Percentiles rank a stretch among this genome's conserved stretches.
phyloP scores from a whole-genome alignment of 768 basidiomycete species.

The Amanita rubescens region DNA sequence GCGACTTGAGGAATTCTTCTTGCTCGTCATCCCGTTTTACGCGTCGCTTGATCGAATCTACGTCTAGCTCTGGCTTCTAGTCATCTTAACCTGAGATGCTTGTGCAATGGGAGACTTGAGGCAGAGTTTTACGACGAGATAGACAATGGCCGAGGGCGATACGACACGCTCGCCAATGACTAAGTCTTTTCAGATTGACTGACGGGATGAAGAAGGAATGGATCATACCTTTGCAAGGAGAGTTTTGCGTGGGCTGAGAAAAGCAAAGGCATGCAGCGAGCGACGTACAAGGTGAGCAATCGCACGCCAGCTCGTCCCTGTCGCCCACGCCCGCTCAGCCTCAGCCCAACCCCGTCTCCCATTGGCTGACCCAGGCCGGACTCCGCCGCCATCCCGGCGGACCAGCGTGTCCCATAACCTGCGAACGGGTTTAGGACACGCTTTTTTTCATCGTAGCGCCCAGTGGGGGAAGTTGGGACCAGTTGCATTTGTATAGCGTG shows the following conservation, averaged over 20 bases:
- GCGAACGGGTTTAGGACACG: too few species aligned
- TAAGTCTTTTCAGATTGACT: slow-evolving; percentile 19
- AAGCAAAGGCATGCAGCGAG: too few species aligned
- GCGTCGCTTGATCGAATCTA: slow-evolving; percentile 40
- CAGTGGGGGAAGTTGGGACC: neutral
- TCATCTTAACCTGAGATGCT: slow-evolving; percentile 7
- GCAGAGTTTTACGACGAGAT: slow-evolving; percentile 78
- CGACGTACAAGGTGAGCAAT: too few species aligned
- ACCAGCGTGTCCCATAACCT: too few species aligned
- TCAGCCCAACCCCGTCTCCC: too few species aligned
- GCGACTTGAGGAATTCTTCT: slow-evolving; percentile 61
- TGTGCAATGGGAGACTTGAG: slow-evolving; percentile 45
- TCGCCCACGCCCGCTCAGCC: too few species aligned
- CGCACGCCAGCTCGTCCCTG: too few species aligned
- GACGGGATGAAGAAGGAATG: neutral
- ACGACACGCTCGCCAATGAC: slow-evolving; percentile 89
- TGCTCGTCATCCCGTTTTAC: slow-evolving; percentile 47
- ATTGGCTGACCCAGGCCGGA: too few species aligned
- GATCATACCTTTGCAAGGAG: slow-evolving; percentile 68
- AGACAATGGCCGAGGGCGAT: slow-evolving; percentile 83
- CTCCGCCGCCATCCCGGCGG: too few species aligned
- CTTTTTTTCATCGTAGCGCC: too few species aligned
- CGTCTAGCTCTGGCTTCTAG: slow-evolving; percentile 32
- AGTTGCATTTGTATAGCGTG: neutral
- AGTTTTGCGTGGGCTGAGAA: too few species aligned